Evolutionary conservation across 2,329 filamentous ascomycete species (phyloP).

Genomic region (Trichoderma endophyticum): DNA sequence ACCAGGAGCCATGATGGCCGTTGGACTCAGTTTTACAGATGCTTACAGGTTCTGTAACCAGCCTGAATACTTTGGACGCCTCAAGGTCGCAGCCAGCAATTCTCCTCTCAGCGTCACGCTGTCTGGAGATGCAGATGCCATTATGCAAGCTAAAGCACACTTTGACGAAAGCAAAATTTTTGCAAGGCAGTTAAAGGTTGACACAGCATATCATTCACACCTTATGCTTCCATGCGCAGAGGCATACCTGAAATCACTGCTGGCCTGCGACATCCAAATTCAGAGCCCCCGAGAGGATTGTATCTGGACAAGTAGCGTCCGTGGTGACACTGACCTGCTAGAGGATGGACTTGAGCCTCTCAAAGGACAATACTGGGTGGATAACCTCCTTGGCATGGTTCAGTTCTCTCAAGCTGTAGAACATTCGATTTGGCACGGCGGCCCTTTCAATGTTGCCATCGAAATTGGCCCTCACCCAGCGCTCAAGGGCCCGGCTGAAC

Average conservation of each 20-base stretch:
- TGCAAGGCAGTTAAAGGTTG: background rate
- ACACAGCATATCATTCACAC: constrained; percentile 12
- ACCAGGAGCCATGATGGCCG: constrained; percentile 23
- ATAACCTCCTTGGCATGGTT: too few species aligned
- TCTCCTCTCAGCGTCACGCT: background rate
- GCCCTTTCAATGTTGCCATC: too few species aligned
- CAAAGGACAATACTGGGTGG: too few species aligned
- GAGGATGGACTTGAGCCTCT: background rate
- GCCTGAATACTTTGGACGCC: too few species aligned
- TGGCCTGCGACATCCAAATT: background rate
- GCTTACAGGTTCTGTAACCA: background rate
- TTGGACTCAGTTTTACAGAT: constrained; percentile 8
- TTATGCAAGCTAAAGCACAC: too few species aligned
- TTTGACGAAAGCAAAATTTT: background rate
- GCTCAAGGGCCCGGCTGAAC: too few species aligned
- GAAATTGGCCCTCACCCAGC: too few species aligned
- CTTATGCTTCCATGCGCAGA: background rate
- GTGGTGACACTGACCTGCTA: too few species aligned
- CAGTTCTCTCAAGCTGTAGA: too few species aligned
- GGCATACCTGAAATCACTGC: background rate
- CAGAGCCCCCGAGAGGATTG: too few species aligned
- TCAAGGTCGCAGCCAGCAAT: background rate
- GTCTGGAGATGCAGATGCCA: background rate
- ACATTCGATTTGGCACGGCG: too few species aligned
- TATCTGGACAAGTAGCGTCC: too few species aligned